A percentile compares a stretch with the other conserved stretches of the same genome.
Conservation (phyloP, 306 rosid species). For the Sicyos edulis region DNA sequence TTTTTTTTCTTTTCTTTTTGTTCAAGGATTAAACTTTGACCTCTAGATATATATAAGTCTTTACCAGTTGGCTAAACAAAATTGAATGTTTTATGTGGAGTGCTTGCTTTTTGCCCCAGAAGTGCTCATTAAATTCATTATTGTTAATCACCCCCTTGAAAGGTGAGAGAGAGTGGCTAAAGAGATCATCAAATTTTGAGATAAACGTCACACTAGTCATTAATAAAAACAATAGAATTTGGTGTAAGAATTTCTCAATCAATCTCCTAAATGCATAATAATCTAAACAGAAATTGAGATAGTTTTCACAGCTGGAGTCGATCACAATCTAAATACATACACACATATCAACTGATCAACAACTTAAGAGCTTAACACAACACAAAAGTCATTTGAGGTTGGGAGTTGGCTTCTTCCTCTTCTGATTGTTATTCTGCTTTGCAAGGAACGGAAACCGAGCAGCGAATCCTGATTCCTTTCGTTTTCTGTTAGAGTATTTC, state of each 20-base stretch:
- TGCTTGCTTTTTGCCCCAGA: not conserved
- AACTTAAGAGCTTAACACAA: not conserved
- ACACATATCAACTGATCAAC: not conserved
- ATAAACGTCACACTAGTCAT: not conserved
- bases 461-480: slow-evolving; percentile 81
- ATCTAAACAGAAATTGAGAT: not conserved
- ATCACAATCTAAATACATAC: not conserved
- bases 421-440: slow-evolving; percentile 49
- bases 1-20: too few species aligned
- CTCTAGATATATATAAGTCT: too few species aligned
- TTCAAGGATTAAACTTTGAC: too few species aligned
- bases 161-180: not conserved
- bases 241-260: not conserved
- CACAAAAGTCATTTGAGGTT: slow-evolving; percentile 16
- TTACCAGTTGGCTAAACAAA: not conserved
- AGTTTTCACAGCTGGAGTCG: not conserved
- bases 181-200: not conserved
- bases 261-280: not conserved
- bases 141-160: not conserved
- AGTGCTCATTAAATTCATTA: not conserved
- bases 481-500: slow-evolving; percentile 53
- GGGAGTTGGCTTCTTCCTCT: slow-evolving; percentile 52
- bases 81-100: not conserved
- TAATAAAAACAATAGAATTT: slow-evolving; percentile 5
- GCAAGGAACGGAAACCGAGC: slow-evolving; percentile 63